Conservation (phyloP, 139 green algal species). For the Spirogloea muscicola region DNA sequence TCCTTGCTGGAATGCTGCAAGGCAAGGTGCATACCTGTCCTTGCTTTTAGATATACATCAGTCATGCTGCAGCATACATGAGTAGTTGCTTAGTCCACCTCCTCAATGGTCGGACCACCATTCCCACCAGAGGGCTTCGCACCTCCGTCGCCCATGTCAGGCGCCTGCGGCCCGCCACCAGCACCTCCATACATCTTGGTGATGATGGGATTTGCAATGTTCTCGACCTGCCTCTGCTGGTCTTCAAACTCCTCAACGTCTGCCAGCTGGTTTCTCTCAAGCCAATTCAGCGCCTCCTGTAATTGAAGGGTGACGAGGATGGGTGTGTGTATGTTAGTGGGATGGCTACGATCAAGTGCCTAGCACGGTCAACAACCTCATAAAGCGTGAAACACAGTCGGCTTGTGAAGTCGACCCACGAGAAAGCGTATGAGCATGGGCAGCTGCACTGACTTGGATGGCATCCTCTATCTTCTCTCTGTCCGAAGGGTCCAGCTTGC, state of each 20-base stretch:
- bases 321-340: too few relatives aligned
- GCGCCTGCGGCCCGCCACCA: background rate
- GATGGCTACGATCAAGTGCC: too few relatives aligned
- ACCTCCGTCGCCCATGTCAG: background rate
- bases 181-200: constrained; percentile 63
- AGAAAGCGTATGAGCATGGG: too few relatives aligned
- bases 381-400: too few relatives aligned
- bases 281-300: constrained; percentile 82
- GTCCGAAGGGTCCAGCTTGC: constrained; percentile 75
- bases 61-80: too few relatives aligned
- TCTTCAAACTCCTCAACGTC: constrained; percentile 90
- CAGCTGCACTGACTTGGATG: too few relatives aligned
- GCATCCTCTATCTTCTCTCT: constrained; percentile 80
- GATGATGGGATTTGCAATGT: constrained; percentile 86
- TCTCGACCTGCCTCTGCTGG: constrained; percentile 95
- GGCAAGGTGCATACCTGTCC: too few relatives aligned
- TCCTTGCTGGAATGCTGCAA: too few relatives aligned
- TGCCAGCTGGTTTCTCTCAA: constrained; percentile 63
- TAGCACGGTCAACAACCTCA: too few relatives aligned
- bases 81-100: constrained; percentile 52
- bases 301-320: too few relatives aligned
- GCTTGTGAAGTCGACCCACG: too few relatives aligned
- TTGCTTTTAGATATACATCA: too few relatives aligned
- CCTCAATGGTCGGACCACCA: constrained; percentile 42
- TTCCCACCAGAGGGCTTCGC: background rate